Evolutionary conservation across 1,139 yeast genomes (phyloP).

Genomic region (Blastobotrys malaysiensis): DNA sequence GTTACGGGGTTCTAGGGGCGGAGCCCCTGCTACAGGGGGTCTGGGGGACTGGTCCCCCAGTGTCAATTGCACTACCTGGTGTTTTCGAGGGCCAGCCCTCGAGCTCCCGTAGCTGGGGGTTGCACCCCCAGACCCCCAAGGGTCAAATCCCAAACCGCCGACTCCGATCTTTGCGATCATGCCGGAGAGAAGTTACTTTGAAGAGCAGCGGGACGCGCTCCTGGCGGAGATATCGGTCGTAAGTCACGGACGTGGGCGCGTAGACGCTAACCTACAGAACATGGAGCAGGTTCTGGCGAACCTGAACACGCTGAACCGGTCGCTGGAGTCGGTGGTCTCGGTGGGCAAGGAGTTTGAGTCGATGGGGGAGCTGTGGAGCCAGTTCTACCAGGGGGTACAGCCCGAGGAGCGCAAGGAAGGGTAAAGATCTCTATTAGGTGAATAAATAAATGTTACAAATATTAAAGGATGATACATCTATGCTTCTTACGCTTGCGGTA

Average conservation of each 20-base stretch:
- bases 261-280: constrained; percentile 24
- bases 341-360: constrained; percentile 52
- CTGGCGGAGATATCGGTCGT: constrained; percentile 38
- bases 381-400: constrained; percentile 41
- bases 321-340: constrained; percentile 46
- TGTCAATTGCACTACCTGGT: too few relatives aligned
- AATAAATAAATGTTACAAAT: constrained; percentile 4
- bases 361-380: constrained; percentile 47
- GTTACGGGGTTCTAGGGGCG: too few relatives aligned
- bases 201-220: constrained; percentile 40
- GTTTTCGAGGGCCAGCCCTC: not conserved
- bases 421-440: not conserved
- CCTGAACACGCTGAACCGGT: constrained; percentile 45
- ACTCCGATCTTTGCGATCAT: not conserved
- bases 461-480: constrained; percentile 6
- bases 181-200: constrained; percentile 30
- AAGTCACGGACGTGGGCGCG: constrained; percentile 8
- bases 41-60: too few relatives aligned
- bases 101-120: not conserved
- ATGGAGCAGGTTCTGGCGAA: constrained; percentile 49
- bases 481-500: not conserved
- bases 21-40: too few relatives aligned
- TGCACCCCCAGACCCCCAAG: too few relatives aligned
- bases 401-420: not conserved
- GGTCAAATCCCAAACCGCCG: not conserved